Conservation (phyloP, 192 early-diverging fungal genomes). For the Backusella morwellensis region DNA sequence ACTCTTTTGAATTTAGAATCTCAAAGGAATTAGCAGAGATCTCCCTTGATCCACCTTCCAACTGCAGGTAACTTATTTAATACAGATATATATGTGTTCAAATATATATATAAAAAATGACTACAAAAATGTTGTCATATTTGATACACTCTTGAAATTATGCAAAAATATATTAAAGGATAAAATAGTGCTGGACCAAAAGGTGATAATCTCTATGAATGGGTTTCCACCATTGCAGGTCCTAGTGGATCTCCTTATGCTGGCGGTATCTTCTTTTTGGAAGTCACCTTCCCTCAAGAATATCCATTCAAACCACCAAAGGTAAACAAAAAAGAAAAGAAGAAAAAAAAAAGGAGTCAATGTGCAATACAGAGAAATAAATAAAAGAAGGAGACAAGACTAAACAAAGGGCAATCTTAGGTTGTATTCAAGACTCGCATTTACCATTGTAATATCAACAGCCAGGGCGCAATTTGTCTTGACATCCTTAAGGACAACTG, state of each 20-base stretch:
- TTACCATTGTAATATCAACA: conserved; percentile 98
- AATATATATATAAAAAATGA: background rate
- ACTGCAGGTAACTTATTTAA: conserved; percentile 62
- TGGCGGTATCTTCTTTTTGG: conserved; percentile 90
- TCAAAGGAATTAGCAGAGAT: conserved; percentile 98
- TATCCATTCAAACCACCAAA: conserved; percentile 98
- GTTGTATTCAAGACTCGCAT: conserved; percentile 89
- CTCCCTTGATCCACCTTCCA: conserved; percentile 89
- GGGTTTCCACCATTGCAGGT: conserved; percentile 93
- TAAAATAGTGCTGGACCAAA: conserved; percentile 85
- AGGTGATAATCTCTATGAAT: conserved; percentile 94
- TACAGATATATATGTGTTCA: too few species aligned
- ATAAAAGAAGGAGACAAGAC: background rate
- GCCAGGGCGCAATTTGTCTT: conserved; percentile 87
- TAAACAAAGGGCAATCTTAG: conserved; percentile 33
- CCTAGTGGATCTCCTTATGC: conserved; percentile 88
- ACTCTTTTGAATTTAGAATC: conserved; percentile 54
- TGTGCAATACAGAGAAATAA: background rate
- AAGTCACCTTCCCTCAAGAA: conserved; percentile 88
- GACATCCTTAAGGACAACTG: conserved; percentile 98
- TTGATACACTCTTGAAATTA: background rate
- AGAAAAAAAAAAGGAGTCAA: background rate
- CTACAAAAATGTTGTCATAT: background rate
- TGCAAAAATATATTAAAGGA: background rate
- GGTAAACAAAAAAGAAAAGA: conserved; percentile 37